phyloP scores from a whole-genome alignment of 78 protist genomes.

The Dictyostelium brefeldianum region DNA sequence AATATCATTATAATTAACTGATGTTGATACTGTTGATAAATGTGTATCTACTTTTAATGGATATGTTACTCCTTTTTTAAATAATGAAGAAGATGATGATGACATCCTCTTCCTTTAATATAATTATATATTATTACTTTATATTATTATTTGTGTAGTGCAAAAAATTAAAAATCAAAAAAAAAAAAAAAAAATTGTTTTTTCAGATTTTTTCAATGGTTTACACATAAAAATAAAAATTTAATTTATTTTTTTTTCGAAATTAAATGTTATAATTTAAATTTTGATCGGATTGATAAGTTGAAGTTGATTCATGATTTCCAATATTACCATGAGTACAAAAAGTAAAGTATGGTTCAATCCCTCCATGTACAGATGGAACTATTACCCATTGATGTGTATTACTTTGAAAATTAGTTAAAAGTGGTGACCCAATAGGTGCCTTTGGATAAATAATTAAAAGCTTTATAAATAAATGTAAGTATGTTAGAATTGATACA shows the following conservation, averaged over 20 bases:
- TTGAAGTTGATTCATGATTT: background rate
- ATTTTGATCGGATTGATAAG: background rate
- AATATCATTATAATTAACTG: conserved; percentile 57
- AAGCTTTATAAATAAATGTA: background rate
- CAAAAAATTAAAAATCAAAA: no score
- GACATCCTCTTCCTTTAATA: no score
- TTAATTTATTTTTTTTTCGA: background rate
- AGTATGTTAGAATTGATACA: no score
- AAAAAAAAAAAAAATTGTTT: no score
- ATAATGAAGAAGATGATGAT: background rate
- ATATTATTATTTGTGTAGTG: no score
- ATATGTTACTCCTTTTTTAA: conserved; percentile 75
- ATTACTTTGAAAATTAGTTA: background rate
- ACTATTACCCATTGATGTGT: background rate
- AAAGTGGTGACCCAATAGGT: conserved; percentile 1
- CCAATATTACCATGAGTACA: background rate
- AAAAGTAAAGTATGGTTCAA: background rate
- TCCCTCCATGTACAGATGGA: background rate
- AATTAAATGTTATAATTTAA: background rate
- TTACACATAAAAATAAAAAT: background rate
- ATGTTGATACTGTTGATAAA: conserved; percentile 46
- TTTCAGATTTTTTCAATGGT: no score
- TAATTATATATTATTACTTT: no score
- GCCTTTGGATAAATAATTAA: conserved; percentile 10
- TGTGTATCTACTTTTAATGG: conserved; percentile 33